Evolutionary conservation across 2,329 filamentous ascomycete genomes (phyloP), one percentile per base, ranked within the genome.

Genomic region (Trichoderma simmonsii): DNA sequence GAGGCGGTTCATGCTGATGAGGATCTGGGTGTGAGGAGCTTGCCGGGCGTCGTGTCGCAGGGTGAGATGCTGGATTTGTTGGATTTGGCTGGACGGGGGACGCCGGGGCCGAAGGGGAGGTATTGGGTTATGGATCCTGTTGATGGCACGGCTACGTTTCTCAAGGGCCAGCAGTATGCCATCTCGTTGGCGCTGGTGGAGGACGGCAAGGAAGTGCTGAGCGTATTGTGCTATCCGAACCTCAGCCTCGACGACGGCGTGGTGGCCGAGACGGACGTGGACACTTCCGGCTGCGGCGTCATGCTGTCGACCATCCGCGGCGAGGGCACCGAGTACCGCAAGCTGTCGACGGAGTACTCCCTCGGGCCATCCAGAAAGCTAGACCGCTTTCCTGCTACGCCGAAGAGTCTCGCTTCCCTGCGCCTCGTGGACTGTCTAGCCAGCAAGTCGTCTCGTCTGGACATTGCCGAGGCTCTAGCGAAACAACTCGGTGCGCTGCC

Each of bases 81-180:
- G 76, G 89, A 91, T 77, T 80, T 86, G 14, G 89, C 89, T 2
- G 86, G 83, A 0, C 77, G 81, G 3, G 85, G 84, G 1, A 74
- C 78, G 11, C 73, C 81, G 75, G 73, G 84, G 2, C 70, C 66
- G 11, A 71, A 79, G 3, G 81, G 84, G 0, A 81, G 85, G 1
- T 84, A 87, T 66, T 91, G 89, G 89, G 85, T 89, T 34, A 85
- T 91, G 77, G 89, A 91, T 76, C 89, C 89, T 0, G 86, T 91
- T 8, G 89, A 91, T 75, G 89, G 89, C 34, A 91, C 89, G 1
- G 86, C 86, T 18, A 87, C 88, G 0, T 91, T 90, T 72, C 85
- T 91, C 74, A 81, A 81, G 51, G 87, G 87, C 3, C 84, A 89
- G 78, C 89, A 91, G 79, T 91, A 91, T 72, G 89, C 86, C 3